Base-by-base conservation (phyloP, 2,329 filamentous ascomycete genomes). In the Trichoderma semiorbis region DNA sequence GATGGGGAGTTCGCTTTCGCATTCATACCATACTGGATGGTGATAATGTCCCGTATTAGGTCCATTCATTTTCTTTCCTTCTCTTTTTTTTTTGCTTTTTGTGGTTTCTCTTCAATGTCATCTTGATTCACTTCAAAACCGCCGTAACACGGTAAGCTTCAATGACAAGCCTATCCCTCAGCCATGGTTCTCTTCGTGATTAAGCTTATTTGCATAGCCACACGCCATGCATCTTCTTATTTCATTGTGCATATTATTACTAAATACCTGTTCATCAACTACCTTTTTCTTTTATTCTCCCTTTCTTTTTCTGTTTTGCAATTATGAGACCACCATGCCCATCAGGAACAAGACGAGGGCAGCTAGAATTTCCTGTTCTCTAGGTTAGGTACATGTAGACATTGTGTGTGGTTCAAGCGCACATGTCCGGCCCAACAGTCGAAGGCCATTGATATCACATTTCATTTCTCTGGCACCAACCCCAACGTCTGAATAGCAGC, bases 191-290 rank as follows among this genome's bases (percentile, higher is more conserved):
- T 30, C 16, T 1, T n/a, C 8, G 0, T 3, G 28, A 32, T 58
- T 58, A 58, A 58, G 55, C 55, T 58, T 58, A 58, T n/a, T 58
- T 58, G 24, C 47, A 24, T 4, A 60, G 57, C 57, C 30, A 60
- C 57, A 3, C 21, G 43, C n/a, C 1, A 21, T 24, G 11, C n/a
- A 24, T 24, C 2, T 12, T 24, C 3, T 1, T 14, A 53, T 1
- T 21, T 14, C 10, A 53, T 7, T 1, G 10, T 24, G 21, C 5
- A 53, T 24, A 14, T 21, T 5, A 53, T 1, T 0, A 43, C 1
- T n/a, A 5, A 43, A 43, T 43, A 43, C 39, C 16, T 14, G 1
- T 53, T 53, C 21, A 53, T 14, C 2, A 14, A 5, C 21, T 53
- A 2, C 21, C 11, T 53, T 24, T 53, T 3, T 3, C 2, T 24